Conservation (phyloP, 1,139 yeast genomes). For the Yamadazyma spencermartinsiae region DNA sequence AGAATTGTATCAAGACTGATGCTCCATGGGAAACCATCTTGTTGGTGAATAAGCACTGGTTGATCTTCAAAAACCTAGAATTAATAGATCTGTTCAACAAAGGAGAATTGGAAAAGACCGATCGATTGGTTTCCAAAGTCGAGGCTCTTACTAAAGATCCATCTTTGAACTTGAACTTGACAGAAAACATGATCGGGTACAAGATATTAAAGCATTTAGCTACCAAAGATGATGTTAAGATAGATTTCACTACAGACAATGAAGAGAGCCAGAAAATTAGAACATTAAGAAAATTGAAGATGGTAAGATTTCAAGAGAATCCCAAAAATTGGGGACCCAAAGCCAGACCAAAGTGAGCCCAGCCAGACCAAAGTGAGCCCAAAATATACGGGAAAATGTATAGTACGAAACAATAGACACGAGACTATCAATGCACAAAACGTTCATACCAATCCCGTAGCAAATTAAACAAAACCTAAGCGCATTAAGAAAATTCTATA, state of each 20-base stretch:
- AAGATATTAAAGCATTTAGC: constrained; percentile 51
- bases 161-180: constrained; percentile 35
- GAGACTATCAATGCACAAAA: too few relatives aligned
- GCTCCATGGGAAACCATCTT: constrained; percentile 84
- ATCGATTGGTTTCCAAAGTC: constrained; percentile 34
- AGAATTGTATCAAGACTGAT: constrained; percentile 83
- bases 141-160: constrained; percentile 28
- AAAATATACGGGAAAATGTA: background rate
- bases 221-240: constrained; percentile 28
- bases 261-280: constrained; percentile 57
- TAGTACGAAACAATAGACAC: background rate
- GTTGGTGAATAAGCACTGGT: constrained; percentile 71
- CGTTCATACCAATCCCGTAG: too few relatives aligned
- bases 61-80: constrained; percentile 40
- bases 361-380: too few relatives aligned
- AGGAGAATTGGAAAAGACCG: constrained; percentile 20
- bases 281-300: constrained; percentile 67
- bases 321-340: constrained; percentile 98
- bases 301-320: constrained; percentile 86
- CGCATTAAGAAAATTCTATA: too few relatives aligned
- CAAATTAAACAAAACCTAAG: too few relatives aligned
- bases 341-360: constrained; percentile 56
- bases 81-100: constrained; percentile 28
- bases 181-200: constrained; percentile 56
- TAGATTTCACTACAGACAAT: constrained; percentile 51